Evolutionary conservation across 2,329 filamentous ascomycete species (phyloP), one percentile per base, ranked within the genome.

Genomic region (Metarhizium guizhouense): DNA sequence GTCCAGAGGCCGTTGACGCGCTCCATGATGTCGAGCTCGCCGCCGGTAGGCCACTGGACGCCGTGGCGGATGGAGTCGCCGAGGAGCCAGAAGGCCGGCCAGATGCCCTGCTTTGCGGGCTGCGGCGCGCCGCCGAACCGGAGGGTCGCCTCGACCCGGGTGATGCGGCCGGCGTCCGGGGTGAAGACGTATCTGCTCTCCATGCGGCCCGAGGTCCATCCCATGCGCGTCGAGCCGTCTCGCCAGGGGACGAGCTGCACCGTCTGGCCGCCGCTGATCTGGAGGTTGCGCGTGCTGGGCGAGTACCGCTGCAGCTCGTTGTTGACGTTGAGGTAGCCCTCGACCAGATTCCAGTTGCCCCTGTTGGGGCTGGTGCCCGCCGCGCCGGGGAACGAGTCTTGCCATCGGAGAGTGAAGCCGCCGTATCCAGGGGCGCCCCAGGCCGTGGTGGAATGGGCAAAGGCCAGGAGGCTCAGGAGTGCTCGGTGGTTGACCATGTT

Each of bases 81-180:
- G 16, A 83, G 70, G 58, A 81, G 70, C 80, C 79, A 83, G 62
- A 82, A 82, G 0, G 80, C 80, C 0, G 80, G 79, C 80, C 80
- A 83, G 52, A 83, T 70, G 4, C 81, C 81, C 60, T 80, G 72
- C 66, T 81, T 78, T 47, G 65, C 64, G 2, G 70, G 69, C 47
- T 63, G 62, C 1, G 65, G 47, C 64, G 74, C 74, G 57, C 62
- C 62, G 13, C 77, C 81, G 50, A 81, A 70, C 40, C 77, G 74
- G 49, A 83, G 67, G 29, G 65, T 64, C 4, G 74, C 72, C 57
- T 81, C 74, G 32, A 77, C 67, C 45, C 72, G 67, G 25, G 77
- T 81, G 34, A 76, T 62, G 57, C 72, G 73, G 58, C 78, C 76
- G 1, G 69, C 57, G 1, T 61, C 56, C 0, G 80, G 79, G 0